These are phyloP conservation scores for Ophiostoma himal-ulmi DNA, from an alignment of 2,329 filamentous ascomycete species.

Conservation along the genomic window DNA sequence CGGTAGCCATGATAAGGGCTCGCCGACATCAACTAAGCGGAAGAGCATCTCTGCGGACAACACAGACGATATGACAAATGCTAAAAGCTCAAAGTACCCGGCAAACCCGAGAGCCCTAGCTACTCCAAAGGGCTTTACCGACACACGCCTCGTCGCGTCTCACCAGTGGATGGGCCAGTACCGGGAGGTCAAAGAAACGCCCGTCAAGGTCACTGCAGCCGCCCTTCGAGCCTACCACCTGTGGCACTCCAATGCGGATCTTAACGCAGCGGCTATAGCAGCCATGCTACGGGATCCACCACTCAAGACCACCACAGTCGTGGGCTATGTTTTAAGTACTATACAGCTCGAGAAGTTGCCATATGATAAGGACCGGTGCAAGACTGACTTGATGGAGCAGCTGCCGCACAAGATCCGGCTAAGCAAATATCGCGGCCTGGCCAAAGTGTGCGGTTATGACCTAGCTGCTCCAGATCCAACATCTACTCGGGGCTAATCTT, in stretches of 20 bases:
- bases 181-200: constrained; percentile 26
- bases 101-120: background rate
- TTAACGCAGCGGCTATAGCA: constrained; percentile 47
- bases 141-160: constrained; percentile 42
- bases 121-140: constrained; percentile 24
- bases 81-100: background rate
- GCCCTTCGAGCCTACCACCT: constrained; percentile 56
- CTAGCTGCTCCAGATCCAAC: background rate
- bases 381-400: constrained; percentile 39
- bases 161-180: constrained; percentile 38
- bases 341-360: constrained; percentile 47
- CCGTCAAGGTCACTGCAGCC: constrained; percentile 29
- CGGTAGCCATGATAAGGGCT: background rate
- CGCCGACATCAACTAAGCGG: background rate
- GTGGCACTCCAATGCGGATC: constrained; percentile 51
- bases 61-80: background rate
- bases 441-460: constrained; percentile 26
- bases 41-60: background rate
- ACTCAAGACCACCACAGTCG: constrained; percentile 50
- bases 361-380: constrained; percentile 43
- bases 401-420: constrained; percentile 29
- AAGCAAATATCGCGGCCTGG: constrained; percentile 31
- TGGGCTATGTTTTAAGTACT: constrained; percentile 53
- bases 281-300: constrained; percentile 55
- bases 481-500: background rate